Conservation (phyloP, 768 basidiomycete genomes). For the Fomitopsis pulvina region DNA sequence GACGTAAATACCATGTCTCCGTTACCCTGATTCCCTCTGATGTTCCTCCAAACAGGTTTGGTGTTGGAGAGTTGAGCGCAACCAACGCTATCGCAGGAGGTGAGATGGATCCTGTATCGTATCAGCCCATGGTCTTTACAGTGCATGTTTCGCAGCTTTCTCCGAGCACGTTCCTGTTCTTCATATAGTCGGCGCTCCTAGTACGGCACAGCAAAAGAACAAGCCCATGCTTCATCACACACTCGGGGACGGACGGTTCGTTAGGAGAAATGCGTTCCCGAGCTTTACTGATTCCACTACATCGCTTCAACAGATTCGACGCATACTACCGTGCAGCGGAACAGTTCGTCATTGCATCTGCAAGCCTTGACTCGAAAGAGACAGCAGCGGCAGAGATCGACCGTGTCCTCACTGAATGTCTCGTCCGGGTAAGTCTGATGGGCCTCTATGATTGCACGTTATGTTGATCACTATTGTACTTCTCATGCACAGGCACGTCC, state of each 20-base stretch:
- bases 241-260: conserved; percentile 71
- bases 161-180: conserved; percentile 89
- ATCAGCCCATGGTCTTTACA: background rate
- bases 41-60: conserved; percentile 45
- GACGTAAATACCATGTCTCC: conserved; percentile 42
- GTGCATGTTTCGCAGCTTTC: conserved; percentile 40
- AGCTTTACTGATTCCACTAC: background rate
- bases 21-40: background rate
- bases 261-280: background rate
- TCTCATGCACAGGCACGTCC: conserved; percentile 57
- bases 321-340: conserved; percentile 72
- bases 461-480: background rate
- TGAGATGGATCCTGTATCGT: conserved; percentile 17
- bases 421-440: conserved; percentile 39
- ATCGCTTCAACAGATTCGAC: conserved; percentile 47
- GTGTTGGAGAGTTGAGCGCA: conserved; percentile 90
- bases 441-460: background rate
- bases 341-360: conserved; percentile 70
- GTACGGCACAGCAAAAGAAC: conserved; percentile 61
- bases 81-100: conserved; percentile 80
- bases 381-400: conserved; percentile 71
- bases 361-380: conserved; percentile 43
- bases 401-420: conserved; percentile 63
- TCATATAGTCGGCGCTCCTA: conserved; percentile 82
- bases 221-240: conserved; percentile 84